Percentiles rank a stretch among this genome's conserved stretches.
Conservation (phyloP, 2,329 filamentous ascomycete species). For the Colletotrichum chlorophyti region DNA sequence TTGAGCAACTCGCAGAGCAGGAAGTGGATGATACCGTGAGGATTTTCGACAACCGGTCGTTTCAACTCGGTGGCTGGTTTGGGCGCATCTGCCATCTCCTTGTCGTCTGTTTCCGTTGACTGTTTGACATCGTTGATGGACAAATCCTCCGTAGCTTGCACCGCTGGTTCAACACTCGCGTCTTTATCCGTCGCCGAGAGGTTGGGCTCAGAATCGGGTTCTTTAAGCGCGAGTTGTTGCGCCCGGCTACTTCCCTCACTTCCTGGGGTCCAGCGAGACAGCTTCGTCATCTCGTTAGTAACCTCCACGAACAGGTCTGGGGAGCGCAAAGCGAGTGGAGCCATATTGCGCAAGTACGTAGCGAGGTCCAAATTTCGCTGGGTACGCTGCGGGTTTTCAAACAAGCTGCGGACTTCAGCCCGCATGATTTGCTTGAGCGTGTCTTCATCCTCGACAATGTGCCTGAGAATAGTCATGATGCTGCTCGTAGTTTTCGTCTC, state of each 20-base stretch:
- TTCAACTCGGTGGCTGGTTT: constrained; percentile 75
- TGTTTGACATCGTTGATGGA: constrained; percentile 62
- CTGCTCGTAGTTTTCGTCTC: constrained; percentile 60
- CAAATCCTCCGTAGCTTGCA: constrained; percentile 53
- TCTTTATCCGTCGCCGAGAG: constrained; percentile 20
- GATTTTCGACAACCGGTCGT: constrained; percentile 85
- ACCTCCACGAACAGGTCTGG: constrained; percentile 88
- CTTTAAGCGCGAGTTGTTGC: constrained; percentile 51
- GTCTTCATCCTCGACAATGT: constrained; percentile 93
- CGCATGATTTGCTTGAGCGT: constrained; percentile 92
- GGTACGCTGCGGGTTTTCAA: constrained; percentile 63
- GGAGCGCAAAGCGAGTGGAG: constrained; percentile 79
- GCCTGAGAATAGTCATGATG: constrained; percentile 86
- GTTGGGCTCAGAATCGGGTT: constrained; percentile 34
- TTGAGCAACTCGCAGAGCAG: constrained; percentile 90
- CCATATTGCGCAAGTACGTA: constrained; percentile 77
- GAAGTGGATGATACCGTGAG: constrained; percentile 95
- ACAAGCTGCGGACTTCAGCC: constrained; percentile 82
- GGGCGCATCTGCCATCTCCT: constrained; percentile 67
- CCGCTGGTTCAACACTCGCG: constrained; percentile 47
- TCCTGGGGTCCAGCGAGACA: constrained; percentile 64
- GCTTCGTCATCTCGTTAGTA: constrained; percentile 82
- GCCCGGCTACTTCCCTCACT: constrained; percentile 40
- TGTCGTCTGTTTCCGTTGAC: constrained; percentile 65
- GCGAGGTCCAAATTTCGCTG: constrained; percentile 71